These are phyloP conservation scores for Lactuca sativa DNA, from an alignment of 129 eudicot species.

Conservation along the genomic window DNA sequence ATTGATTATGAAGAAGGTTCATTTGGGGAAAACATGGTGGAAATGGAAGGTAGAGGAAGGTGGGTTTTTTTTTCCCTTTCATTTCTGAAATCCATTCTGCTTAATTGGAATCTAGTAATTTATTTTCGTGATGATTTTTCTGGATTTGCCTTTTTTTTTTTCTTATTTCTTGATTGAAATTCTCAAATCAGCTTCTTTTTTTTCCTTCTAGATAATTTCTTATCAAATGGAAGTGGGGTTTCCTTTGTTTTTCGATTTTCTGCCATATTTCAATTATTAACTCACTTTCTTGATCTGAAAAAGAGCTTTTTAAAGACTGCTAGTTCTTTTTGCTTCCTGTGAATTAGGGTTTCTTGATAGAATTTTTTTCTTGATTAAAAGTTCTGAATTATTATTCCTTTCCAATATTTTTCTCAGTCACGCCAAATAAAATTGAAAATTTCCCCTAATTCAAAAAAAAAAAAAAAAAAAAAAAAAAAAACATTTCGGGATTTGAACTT, in stretches of 20 bases:
- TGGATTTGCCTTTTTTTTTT: neutral
- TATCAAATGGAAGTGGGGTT: constrained; percentile 17
- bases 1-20: constrained; percentile 48
- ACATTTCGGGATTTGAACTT: constrained; percentile 25
- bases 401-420: neutral
- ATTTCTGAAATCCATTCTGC: neutral
- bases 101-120: constrained; percentile 13
- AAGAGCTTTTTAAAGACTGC: neutral
- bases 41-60: constrained; percentile 44
- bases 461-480: neutral
- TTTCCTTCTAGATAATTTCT: neutral
- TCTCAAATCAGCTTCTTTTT: neutral
- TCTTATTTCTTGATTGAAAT: neutral
- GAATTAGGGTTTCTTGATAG: constrained; percentile 13
- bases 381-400: neutral
- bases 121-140: neutral
- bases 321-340: neutral
- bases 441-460: neutral
- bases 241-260: neutral
- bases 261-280: neutral
- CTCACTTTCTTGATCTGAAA: neutral
- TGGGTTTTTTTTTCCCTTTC: constrained; percentile 4
- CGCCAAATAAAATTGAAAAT: neutral
- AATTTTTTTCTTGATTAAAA: neutral
- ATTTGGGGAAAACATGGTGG: constrained; percentile 44